Conservation (phyloP, 768 basidiomycete genomes). For the Boletus edulis region DNA sequence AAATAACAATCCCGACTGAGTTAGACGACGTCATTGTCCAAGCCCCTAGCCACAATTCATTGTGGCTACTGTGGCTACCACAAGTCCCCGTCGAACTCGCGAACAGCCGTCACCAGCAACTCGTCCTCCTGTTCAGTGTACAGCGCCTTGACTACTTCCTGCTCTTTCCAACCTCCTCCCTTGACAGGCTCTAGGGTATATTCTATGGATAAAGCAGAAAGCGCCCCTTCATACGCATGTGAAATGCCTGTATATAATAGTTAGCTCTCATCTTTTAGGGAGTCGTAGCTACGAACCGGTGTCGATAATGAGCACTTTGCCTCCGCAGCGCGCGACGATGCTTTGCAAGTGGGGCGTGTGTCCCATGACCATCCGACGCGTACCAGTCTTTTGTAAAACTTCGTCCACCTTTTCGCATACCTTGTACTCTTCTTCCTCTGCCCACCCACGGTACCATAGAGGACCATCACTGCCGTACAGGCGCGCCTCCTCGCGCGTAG, state of each 20-base stretch:
- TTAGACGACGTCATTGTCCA: constrained; percentile 20
- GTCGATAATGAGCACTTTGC: constrained; percentile 95
- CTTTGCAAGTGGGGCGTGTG: constrained; percentile 92
- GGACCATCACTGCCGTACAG: constrained; percentile 81
- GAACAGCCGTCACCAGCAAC: constrained; percentile 21
- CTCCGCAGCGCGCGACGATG: constrained; percentile 83
- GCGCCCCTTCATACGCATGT: constrained; percentile 89
- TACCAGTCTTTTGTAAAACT: constrained; percentile 73
- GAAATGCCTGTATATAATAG: constrained; percentile 64
- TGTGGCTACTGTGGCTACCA: constrained; percentile 11
- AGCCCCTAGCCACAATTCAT: constrained; percentile 8
- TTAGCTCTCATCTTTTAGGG: not conserved
- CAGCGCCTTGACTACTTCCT: constrained; percentile 35
- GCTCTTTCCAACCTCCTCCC: constrained; percentile 34
- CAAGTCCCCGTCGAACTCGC: constrained; percentile 26
- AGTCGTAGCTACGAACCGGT: constrained; percentile 54
- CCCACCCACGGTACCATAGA: constrained; percentile 95
- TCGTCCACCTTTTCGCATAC: constrained; percentile 71
- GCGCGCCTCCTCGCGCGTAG: constrained; percentile 63
- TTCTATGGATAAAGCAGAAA: constrained; percentile 85
- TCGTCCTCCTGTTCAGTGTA: constrained; percentile 34
- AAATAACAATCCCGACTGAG: constrained; percentile 21
- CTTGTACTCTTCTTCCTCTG: constrained; percentile 63
- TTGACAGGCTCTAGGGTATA: constrained; percentile 73
- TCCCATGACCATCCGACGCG: constrained; percentile 90